Percentiles rank a stretch among this genome's conserved stretches.
Conservation (phyloP, 2,329 filamentous ascomycete genomes). For the Camillea tinctor region DNA sequence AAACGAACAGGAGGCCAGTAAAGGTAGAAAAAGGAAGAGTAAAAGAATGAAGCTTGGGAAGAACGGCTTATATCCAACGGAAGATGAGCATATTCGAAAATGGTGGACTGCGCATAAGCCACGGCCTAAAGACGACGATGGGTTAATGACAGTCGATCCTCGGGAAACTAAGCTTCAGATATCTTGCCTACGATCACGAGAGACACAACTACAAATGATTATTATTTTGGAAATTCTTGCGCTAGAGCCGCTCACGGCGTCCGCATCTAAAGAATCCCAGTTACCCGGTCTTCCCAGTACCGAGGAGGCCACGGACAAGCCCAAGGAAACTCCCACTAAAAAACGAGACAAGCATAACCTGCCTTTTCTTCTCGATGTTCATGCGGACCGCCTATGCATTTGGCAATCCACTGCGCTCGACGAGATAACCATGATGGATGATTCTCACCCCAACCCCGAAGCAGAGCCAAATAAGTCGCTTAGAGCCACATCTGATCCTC, state of each 20-base stretch:
- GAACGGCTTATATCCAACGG: conserved; percentile 65
- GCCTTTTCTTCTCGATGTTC: conserved; percentile 64
- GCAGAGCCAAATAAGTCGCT: conserved; percentile 38
- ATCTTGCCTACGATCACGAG: conserved; percentile 67
- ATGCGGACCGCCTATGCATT: conserved; percentile 77
- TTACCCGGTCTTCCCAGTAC: conserved; percentile 45
- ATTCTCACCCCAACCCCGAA: conserved; percentile 42
- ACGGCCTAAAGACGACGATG: conserved; percentile 46
- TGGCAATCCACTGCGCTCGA: conserved; percentile 76
- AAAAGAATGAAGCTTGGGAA: conserved; percentile 68
- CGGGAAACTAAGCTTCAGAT: conserved; percentile 61
- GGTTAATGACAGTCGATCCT: conserved; percentile 38
- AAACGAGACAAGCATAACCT: conserved; percentile 65
- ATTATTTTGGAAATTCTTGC: conserved; percentile 75
- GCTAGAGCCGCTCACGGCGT: conserved; percentile 55
- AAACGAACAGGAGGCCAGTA: conserved; percentile 46
- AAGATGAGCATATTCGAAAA: conserved; percentile 61
- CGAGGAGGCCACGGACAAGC: conserved; percentile 31
- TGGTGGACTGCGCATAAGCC: conserved; percentile 69
- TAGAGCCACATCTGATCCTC: conserved; percentile 55
- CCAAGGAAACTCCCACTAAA: conserved; percentile 40
- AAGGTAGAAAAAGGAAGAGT: conserved; percentile 50
- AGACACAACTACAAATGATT: conserved; percentile 80
- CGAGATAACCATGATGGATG: conserved; percentile 49
- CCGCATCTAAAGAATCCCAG: conserved; percentile 43